Evolutionary conservation across 2,329 filamentous ascomycete genomes (phyloP).

Genomic region (Fusarium guadeloupense): DNA sequence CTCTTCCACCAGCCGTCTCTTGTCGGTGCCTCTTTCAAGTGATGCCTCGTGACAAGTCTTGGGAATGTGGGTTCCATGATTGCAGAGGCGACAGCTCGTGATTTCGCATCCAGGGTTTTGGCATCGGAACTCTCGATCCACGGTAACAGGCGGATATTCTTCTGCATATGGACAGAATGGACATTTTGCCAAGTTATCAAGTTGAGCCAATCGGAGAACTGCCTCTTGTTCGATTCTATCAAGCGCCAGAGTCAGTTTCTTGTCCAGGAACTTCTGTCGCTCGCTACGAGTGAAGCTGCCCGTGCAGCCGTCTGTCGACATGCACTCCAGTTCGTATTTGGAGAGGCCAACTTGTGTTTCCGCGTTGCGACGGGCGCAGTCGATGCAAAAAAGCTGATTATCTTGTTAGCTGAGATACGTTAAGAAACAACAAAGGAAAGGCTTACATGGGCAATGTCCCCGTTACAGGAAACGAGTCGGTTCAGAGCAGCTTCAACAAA

Average conservation of each 20-base stretch:
- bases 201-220: constrained; percentile 71
- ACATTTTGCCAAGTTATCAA: constrained; percentile 78
- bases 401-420: constrained; percentile 14
- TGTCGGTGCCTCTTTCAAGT: constrained; percentile 65
- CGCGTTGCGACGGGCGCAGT: constrained; percentile 72
- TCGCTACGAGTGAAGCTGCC: constrained; percentile 67
- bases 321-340: constrained; percentile 75
- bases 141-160: constrained; percentile 72
- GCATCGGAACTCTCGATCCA: constrained; percentile 79
- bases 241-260: constrained; percentile 67
- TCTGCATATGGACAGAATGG: constrained; percentile 86
- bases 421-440: neutral
- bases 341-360: constrained; percentile 73
- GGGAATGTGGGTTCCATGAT: constrained; percentile 74
- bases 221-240: constrained; percentile 77
- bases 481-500: constrained; percentile 73
- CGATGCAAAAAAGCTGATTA: constrained; percentile 70
- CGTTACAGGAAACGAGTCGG: constrained; percentile 74
- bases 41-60: constrained; percentile 74
- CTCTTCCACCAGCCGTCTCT: constrained; percentile 78
- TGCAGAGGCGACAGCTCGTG: constrained; percentile 74
- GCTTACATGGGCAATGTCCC: constrained; percentile 60
- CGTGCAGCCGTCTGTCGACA: constrained; percentile 73
- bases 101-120: constrained; percentile 70
- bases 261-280: constrained; percentile 65